phyloP scores from a whole-genome alignment of 371 early-diverging fungal genomes.

The Mucor plumbeus region DNA sequence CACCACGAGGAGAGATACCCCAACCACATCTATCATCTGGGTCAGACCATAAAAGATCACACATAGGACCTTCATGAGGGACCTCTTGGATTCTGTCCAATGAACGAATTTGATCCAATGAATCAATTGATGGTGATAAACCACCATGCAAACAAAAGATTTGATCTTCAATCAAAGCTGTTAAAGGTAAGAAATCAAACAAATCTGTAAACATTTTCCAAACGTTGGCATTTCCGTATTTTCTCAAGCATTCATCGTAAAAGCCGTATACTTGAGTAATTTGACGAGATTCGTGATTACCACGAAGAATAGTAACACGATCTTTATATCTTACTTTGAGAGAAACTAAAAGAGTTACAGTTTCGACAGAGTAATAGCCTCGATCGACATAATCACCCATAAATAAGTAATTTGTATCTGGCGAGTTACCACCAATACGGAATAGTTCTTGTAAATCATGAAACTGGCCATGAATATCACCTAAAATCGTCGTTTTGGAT shows the following conservation, averaged over 20 bases:
- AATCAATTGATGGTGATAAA: conserved; percentile 95
- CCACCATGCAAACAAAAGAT: conserved; percentile 99
- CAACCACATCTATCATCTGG: conserved; percentile 98
- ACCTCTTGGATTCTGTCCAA: conserved; percentile 98
- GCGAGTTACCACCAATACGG: conserved; percentile 96
- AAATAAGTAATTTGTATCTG: conserved; percentile 97
- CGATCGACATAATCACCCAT: conserved; percentile 99
- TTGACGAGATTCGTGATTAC: conserved; percentile 99
- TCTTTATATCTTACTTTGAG: conserved; percentile 97
- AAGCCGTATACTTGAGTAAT: conserved; percentile 99
- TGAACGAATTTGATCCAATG: conserved; percentile 96
- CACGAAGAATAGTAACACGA: conserved; percentile 96
- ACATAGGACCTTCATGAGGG: conserved; percentile 99
- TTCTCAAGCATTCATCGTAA: conserved; percentile 91
- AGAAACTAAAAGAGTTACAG: conserved; percentile 91
- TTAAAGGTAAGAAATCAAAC: conserved; percentile 97
- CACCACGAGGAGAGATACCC: conserved; percentile 98
- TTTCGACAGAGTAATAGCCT: conserved; percentile 99
- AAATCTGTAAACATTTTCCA: conserved; percentile 99
- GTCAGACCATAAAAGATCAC: conserved; percentile 99
- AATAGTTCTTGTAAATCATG: conserved; percentile 98
- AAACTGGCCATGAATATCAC: conserved; percentile 99
- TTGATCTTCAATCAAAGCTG: conserved; percentile 80
- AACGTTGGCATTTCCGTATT: conserved; percentile 97
- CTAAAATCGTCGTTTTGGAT: conserved; percentile 21